Conservation (phyloP, 163 green algal species). For the Prototheca cutis region DNA sequence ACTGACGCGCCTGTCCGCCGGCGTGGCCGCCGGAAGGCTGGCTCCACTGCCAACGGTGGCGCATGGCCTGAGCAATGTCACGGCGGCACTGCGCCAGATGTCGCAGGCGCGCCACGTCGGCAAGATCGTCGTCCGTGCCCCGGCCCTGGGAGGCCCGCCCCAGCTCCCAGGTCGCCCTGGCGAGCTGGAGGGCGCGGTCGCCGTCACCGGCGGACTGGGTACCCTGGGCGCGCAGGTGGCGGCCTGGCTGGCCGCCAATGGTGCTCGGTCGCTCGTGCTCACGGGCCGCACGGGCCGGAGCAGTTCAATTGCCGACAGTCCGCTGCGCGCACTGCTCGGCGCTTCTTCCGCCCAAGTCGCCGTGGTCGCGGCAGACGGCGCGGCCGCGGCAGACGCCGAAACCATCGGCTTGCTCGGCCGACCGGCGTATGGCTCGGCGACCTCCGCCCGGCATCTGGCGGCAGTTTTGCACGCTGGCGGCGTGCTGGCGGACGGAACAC, state of each 20-base stretch:
- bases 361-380: slow-evolving; percentile 21
- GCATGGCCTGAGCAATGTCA: slow-evolving; percentile 38
- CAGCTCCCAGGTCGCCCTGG: not conserved
- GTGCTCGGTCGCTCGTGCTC: slow-evolving; percentile 10
- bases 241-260: slow-evolving; percentile 45
- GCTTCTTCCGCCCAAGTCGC: slow-evolving; percentile 4
- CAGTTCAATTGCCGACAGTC: too few species aligned
- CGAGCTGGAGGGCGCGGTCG: slow-evolving; percentile 2
- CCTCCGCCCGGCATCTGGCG: not conserved
- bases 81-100: slow-evolving; percentile 69
- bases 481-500: slow-evolving; percentile 58
- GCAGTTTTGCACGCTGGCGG: slow-evolving; percentile 59
- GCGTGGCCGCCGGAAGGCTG: slow-evolving; percentile 37
- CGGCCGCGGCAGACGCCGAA: slow-evolving; percentile 11
- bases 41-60: slow-evolving; percentile 43
- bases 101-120: slow-evolving; percentile 71
- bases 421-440: too few species aligned
- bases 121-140: slow-evolving; percentile 66
- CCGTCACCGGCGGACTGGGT: slow-evolving; percentile 70
- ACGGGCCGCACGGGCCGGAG: slow-evolving; percentile 22
- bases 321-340: slow-evolving; percentile 7
- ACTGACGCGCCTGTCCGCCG: slow-evolving; percentile 42
- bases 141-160: not conserved
- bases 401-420: too few species aligned
- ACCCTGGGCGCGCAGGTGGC: slow-evolving; percentile 59